These are phyloP conservation scores for Mycena pura DNA, from an alignment of 768 basidiomycete species.

Conservation along the genomic window DNA sequence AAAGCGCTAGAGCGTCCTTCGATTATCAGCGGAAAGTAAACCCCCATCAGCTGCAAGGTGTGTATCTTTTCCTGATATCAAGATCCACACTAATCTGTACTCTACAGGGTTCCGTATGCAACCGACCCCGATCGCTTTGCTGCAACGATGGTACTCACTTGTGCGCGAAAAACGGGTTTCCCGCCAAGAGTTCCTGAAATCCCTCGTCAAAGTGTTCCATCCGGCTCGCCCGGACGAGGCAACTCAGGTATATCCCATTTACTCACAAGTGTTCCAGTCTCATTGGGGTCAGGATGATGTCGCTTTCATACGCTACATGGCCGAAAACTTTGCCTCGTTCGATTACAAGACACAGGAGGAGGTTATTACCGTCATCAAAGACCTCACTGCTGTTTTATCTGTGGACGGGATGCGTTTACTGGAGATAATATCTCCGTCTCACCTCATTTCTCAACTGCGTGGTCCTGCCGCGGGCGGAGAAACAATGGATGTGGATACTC, in stretches of 20 bases:
- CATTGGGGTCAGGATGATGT: slow-evolving; percentile 68
- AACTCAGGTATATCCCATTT: slow-evolving; percentile 53
- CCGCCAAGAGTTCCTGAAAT: slow-evolving; percentile 86
- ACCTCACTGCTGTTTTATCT: slow-evolving; percentile 76
- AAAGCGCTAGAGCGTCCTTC: slow-evolving; percentile 83
- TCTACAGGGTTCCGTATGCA: slow-evolving; percentile 68
- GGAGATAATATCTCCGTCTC: slow-evolving; percentile 73
- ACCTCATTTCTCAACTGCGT: slow-evolving; percentile 69
- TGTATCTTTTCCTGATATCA: slow-evolving; percentile 8
- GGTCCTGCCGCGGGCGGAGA: slow-evolving; percentile 25
- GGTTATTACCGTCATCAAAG: slow-evolving; percentile 82
- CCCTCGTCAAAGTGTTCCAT: slow-evolving; percentile 84
- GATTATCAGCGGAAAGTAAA: slow-evolving; percentile 76
- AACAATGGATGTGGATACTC: slow-evolving; percentile 19
- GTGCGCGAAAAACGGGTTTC: slow-evolving; percentile 89
- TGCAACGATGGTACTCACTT: slow-evolving; percentile 91
- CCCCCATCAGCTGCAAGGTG: slow-evolving; percentile 61
- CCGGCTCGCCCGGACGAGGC: slow-evolving; percentile 63
- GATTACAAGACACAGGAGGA: slow-evolving; percentile 98
- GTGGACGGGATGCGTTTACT: slow-evolving; percentile 84
- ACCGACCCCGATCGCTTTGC: slow-evolving; percentile 71
- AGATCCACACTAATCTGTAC: slow-evolving; percentile 1
- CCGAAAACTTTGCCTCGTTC: slow-evolving; percentile 90
- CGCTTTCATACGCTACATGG: slow-evolving; percentile 89
- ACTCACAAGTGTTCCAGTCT: not conserved